Evolutionary conservation across 1,139 yeast genomes (phyloP), one percentile per base, ranked within the genome.

Genomic region (Eremothecium gossypii): DNA sequence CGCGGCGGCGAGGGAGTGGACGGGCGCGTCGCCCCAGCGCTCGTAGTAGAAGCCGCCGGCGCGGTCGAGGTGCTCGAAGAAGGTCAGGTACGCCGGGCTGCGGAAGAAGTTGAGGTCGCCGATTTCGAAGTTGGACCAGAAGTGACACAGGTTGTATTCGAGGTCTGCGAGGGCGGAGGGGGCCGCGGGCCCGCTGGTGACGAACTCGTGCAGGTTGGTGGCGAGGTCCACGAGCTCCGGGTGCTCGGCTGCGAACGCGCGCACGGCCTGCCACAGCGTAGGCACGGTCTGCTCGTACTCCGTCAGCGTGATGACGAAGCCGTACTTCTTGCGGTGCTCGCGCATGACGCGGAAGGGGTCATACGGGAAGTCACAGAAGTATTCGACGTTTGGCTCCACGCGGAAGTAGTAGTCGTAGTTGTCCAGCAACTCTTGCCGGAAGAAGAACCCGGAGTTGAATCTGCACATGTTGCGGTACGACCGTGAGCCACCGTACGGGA

Each of bases 21-120:
- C 95, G 0, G 98, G 97, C 0, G 97, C 97, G 65, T 91, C 98
- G 3, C 98, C 98, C 98, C 97, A 91, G 50, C 98, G 69, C 62
- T 83, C 93, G 58, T 86, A 86, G 60, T 83, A 83, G 55, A 89
- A 87, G 0, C 96, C 96, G 1, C 95, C 95, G 0, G 78, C 64
- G 38, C 67, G 49, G 56, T 86, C 93, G 43, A 89, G 67, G 59
- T 70, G 72, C 13, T 83, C 70, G 57, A 89, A 87, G 60, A 67
- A 87, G n/a, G 70, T 71, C 30, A 72, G 62, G 61, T 89, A 89
- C 13, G 70, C 76, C 41, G 81, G 74, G 40, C 87, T 73, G 47
- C 96, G 68, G 66, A 82, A 87, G 61, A 87, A 85, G 53, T 84
- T 74, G 49, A 89, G 69, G 58, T 79, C 79, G 0, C 80, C 96